Base-by-base conservation (phyloP, 2,329 filamentous ascomycete genomes). In the Myrmaecium sp. region DNA sequence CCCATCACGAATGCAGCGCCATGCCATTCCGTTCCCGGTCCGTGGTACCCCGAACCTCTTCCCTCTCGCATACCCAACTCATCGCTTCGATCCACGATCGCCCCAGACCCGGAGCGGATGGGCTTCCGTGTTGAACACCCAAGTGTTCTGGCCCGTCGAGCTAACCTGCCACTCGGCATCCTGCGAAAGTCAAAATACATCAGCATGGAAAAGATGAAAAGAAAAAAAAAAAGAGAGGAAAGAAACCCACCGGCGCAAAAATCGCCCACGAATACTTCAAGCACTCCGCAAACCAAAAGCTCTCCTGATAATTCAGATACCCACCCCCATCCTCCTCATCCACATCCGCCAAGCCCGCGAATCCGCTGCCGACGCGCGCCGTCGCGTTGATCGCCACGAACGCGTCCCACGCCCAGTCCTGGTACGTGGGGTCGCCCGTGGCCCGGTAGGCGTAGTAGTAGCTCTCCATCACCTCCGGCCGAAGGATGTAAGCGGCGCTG, bases 391-490 rank as follows among this genome's bases (percentile, higher is more conserved):
- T 75, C 14, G 63, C 63, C 18, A 65, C 43, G 49, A 86, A 89
- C 0, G 71, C 80, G 21, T 75, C 67, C 79, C 80, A 92, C 4
- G 76, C 75, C 74, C 78, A 83, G 32, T 86, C 74, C 47, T 80
- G 76, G 51, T 84, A 92, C 54, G 70, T 76, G 17, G 55, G 37
- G 33, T 86, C 65, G 3, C 75, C 74, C 0, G 82, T 92, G 1
- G 75, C 67, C 26, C 81, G 71, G 57, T 79, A 91, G 2, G 82
- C 79, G 49, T 92, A 89, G 61, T 91, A 92, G 49, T 74, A 74
- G 37, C 70, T 77, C 55, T 92, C 82, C 17, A 91, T 64, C 3
- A 83, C 79, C 52, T 91, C 82, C 1, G 81, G 76, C 0, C 82
- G 67, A 16, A 91, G 64, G 6, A 74, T 55, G 47, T 91, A 92